These are phyloP conservation scores for Sporothrix brunneoviolacea DNA, from an alignment of 2,329 filamentous ascomycete genomes.

Conservation along the genomic window DNA sequence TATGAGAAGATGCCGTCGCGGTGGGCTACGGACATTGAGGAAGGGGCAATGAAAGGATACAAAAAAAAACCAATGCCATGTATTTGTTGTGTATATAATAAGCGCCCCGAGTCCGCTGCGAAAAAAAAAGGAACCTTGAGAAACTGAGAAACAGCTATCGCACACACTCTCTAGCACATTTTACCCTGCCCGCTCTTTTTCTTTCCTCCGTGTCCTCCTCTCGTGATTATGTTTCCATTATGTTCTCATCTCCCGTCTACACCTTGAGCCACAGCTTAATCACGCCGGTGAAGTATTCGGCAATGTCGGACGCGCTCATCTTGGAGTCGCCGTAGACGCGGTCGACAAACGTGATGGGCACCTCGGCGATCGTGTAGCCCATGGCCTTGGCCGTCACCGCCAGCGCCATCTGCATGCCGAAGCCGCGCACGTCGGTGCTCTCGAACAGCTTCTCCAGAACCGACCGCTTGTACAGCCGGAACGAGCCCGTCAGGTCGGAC, in stretches of 20 bases:
- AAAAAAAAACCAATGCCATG: background rate
- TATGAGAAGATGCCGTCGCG: constrained; percentile 35
- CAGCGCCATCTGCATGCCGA: constrained; percentile 99
- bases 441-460: constrained; percentile 86
- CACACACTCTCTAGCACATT: background rate
- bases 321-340: constrained; percentile 89
- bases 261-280: constrained; percentile 72
- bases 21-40: background rate
- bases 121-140: constrained; percentile 1
- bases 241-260: no score
- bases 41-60: no score
- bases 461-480: constrained; percentile 86
- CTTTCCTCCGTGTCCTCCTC: background rate
- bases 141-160: background rate
- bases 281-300: constrained; percentile 88
- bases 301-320: constrained; percentile 89
- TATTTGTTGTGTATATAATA: constrained; percentile 4
- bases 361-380: constrained; percentile 89
- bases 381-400: constrained; percentile 96
- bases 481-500: constrained; percentile 90
- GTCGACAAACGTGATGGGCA: constrained; percentile 94
- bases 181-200: background rate
- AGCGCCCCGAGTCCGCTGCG: background rate
- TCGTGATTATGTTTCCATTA: no score
- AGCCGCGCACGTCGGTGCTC: constrained; percentile 91